phyloP scores from a whole-genome alignment of 768 basidiomycete genomes.

The Auriscalpium microsporum region DNA sequence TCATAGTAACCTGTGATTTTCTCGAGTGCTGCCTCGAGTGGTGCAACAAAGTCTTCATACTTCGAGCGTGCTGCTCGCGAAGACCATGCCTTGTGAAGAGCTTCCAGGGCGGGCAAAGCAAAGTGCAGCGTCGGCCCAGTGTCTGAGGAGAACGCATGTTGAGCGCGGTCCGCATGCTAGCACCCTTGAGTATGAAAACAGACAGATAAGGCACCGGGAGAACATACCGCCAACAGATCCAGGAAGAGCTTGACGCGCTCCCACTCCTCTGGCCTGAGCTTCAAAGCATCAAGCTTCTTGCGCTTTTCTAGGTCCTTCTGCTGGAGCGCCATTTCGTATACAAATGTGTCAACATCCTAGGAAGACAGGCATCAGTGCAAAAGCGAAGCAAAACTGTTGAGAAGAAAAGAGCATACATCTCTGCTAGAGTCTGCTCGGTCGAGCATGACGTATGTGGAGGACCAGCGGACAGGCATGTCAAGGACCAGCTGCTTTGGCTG shows the following conservation, averaged over 20 bases:
- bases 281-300: constrained; percentile 10
- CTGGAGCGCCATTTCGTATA: constrained; percentile 16
- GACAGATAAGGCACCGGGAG: background rate
- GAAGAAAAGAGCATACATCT: background rate
- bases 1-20: background rate
- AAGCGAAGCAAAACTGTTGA: too few species aligned
- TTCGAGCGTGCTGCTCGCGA: background rate
- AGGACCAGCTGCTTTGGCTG: constrained; percentile 15
- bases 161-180: constrained; percentile 23
- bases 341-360: constrained; percentile 14
- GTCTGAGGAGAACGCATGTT: constrained; percentile 26
- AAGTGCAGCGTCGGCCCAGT: constrained; percentile 18
- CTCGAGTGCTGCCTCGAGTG: background rate
- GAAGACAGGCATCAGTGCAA: too few species aligned
- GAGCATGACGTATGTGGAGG: constrained; percentile 25
- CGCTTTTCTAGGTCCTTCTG: constrained; percentile 15
- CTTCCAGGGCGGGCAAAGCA: constrained; percentile 24
- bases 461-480: constrained; percentile 28
- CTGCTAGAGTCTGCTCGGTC: background rate
- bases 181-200: background rate
- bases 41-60: background rate
- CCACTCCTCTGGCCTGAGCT: constrained; percentile 20
- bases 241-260: constrained; percentile 12
- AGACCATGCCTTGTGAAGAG: constrained; percentile 21
- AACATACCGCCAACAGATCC: constrained; percentile 16